These are phyloP conservation scores for Nannochloropsis oceanica DNA, from an alignment of 108 stramenopile species.

Conservation along the genomic window DNA sequence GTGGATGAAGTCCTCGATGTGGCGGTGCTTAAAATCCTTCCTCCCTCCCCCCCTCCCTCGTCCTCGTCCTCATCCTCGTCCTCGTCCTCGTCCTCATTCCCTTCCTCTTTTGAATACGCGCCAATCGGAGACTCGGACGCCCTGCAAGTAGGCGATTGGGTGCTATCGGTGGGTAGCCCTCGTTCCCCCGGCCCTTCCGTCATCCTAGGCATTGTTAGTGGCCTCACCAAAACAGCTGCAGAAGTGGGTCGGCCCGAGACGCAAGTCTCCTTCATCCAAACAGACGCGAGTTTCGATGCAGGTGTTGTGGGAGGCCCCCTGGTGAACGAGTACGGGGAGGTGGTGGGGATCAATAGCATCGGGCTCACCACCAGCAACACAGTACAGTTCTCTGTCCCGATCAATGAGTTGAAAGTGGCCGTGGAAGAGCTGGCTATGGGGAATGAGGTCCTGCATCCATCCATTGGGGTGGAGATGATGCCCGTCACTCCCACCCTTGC, in stretches of 20 bases:
- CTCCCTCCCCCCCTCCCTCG: not conserved
- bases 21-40: constrained; percentile 32
- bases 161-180: constrained; percentile 22
- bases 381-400: constrained; percentile 34
- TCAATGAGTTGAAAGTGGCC: constrained; percentile 16
- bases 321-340: constrained; percentile 32
- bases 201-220: constrained; percentile 29
- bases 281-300: constrained; percentile 33
- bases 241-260: not conserved
- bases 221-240: constrained; percentile 6
- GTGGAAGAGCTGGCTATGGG: constrained; percentile 22
- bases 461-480: constrained; percentile 26
- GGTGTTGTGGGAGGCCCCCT: constrained; percentile 29
- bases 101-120: not conserved
- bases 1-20: constrained; percentile 36
- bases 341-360: constrained; percentile 33
- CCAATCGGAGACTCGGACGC: not conserved
- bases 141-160: constrained; percentile 8
- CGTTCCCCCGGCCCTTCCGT: constrained; percentile 35
- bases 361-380: constrained; percentile 17
- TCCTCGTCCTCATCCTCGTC: not conserved
- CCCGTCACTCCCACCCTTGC: constrained; percentile 33
- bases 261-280: constrained; percentile 32
- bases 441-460: constrained; percentile 21
- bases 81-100: not conserved